A percentile compares a stretch with the other conserved stretches of the same genome.
phyloP scores from a whole-genome alignment of 306 rosid species.

The Cicer arietinum region DNA sequence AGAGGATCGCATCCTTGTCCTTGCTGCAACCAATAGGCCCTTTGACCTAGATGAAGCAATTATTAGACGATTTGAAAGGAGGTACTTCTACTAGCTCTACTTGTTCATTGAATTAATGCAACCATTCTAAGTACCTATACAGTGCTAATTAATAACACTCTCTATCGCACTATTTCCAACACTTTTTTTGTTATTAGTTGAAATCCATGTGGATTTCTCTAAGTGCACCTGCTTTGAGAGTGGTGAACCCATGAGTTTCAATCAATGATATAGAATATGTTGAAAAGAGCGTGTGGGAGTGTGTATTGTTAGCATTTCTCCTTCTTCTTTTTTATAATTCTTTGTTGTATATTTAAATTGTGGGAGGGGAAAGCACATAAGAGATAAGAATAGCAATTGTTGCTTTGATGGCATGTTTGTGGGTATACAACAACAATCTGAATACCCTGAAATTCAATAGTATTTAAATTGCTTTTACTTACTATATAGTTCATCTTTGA shows the following conservation, averaged over 20 bases:
- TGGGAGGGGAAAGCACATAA: background rate
- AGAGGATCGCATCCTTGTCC: constrained; percentile 84
- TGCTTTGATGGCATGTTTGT: background rate
- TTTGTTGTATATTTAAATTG: background rate
- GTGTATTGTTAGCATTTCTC: background rate
- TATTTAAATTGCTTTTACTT: constrained; percentile 15
- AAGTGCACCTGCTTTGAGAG: background rate
- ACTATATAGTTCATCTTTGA: constrained; percentile 19
- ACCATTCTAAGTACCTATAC: background rate
- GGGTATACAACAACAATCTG: constrained; percentile 11
- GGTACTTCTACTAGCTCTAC: constrained; percentile 53
- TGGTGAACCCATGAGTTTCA: background rate
- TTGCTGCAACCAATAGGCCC: constrained; percentile 96
- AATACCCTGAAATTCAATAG: constrained; percentile 10
- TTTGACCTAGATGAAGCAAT: constrained; percentile 97
- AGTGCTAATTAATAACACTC: background rate
- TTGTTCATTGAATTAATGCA: background rate
- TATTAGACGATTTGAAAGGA: constrained; percentile 89
- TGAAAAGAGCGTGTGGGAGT: background rate
- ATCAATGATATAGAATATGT: background rate
- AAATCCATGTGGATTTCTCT: background rate
- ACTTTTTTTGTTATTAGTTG: background rate
- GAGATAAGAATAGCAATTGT: background rate
- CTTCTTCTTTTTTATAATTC: background rate
- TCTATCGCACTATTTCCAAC: background rate